Percentiles rank a stretch among this genome's conserved stretches.
Conservation (phyloP, 108 stramenopile species). For the Skeletonema marinoi region DNA sequence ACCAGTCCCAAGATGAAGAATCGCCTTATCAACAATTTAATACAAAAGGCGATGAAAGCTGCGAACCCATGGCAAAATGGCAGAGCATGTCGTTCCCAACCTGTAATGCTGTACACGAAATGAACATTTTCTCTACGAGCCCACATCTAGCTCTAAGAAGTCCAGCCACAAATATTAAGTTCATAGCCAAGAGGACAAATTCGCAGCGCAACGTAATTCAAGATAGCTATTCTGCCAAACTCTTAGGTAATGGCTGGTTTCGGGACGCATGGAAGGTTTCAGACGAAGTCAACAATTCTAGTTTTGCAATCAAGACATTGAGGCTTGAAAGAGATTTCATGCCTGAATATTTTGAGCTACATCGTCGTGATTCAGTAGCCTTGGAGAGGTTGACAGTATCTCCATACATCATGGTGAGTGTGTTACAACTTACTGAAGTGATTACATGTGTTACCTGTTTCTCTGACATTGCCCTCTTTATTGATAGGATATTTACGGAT, state of each 20-base stretch:
- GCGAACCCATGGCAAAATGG: slow-evolving; percentile 71
- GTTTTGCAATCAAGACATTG: not conserved
- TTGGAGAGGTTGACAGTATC: slow-evolving; percentile 65
- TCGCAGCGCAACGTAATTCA: not conserved
- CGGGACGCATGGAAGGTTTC: not conserved
- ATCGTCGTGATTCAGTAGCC: slow-evolving; percentile 74
- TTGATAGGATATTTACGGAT: slow-evolving; percentile 59
- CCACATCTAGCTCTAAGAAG: not conserved
- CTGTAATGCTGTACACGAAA: slow-evolving; percentile 68
- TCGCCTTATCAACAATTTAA: not conserved
- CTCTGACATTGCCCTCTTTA: not conserved
- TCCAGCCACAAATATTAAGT: not conserved
- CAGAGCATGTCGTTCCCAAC: slow-evolving; percentile 54
- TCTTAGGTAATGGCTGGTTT: not conserved
- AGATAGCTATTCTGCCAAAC: not conserved
- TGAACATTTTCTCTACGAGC: slow-evolving; percentile 6
- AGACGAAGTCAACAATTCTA: not conserved
- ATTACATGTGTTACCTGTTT: not conserved
- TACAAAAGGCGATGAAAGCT: slow-evolving; percentile 20
- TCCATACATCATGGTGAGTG: slow-evolving; percentile 47
- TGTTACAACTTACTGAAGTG: not conserved
- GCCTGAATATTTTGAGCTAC: slow-evolving; percentile 63
- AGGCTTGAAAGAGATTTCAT: slow-evolving; percentile 58
- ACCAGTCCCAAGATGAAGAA: not conserved
- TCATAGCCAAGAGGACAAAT: not conserved